Evolutionary conservation across 2,329 filamentous ascomycete species (phyloP).

Genomic region (Exserohilum turcica): DNA sequence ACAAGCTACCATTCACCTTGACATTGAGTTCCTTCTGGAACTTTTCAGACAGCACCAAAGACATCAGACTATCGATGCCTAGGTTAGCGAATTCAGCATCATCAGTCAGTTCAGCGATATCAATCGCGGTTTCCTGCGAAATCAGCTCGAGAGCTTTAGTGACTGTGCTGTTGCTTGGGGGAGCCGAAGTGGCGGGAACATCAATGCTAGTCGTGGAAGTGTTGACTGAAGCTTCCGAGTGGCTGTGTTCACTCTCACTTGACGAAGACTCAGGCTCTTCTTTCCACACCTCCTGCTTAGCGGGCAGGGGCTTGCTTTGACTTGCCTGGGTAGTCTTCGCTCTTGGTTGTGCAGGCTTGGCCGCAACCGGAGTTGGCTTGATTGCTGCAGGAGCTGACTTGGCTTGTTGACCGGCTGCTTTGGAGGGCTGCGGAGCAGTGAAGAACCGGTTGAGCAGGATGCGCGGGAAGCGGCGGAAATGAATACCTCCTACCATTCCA

Average conservation of each 20-base stretch:
- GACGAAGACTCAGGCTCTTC: not conserved
- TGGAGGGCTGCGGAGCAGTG: conserved; percentile 18
- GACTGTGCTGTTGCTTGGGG: conserved; percentile 1
- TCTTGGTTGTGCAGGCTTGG: not conserved
- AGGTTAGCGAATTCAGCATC: conserved; percentile 30
- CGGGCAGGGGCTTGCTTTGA: not conserved
- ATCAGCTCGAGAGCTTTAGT: conserved; percentile 23
- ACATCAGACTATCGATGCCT: conserved; percentile 37
- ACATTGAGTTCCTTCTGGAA: conserved; percentile 29
- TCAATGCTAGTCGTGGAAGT: conserved; percentile 3
- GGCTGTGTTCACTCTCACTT: not conserved
- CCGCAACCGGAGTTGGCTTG: not conserved
- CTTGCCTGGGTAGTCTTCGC: not conserved
- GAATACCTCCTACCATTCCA: conserved; percentile 39
- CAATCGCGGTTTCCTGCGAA: conserved; percentile 26
- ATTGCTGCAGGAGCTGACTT: not conserved
- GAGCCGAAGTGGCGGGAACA: not conserved
- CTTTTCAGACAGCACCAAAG: conserved; percentile 28
- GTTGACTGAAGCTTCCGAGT: not conserved
- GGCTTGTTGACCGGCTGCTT: not conserved
- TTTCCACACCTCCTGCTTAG: not conserved
- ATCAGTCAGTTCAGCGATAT: conserved; percentile 23
- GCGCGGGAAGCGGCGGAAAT: conserved; percentile 30
- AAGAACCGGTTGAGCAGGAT: conserved; percentile 31
- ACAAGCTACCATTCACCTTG: conserved; percentile 21